Percentiles rank a stretch among this genome's conserved stretches.
phyloP scores from a whole-genome alignment of 2,329 filamentous ascomycete species.

The Lachnellula suecica region DNA sequence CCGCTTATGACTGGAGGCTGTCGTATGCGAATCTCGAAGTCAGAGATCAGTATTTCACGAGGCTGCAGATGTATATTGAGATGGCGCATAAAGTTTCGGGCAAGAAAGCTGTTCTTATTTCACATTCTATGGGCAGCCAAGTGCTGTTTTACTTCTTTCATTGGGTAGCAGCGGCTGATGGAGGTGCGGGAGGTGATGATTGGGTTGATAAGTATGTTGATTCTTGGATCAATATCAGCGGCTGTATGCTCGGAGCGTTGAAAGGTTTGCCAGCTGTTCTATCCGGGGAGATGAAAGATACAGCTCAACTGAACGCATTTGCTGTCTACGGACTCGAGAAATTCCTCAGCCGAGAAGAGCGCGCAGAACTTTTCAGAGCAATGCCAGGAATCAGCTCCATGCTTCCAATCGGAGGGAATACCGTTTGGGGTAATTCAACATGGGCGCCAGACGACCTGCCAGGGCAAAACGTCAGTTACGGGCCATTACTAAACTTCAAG shows the following conservation, averaged over 20 bases:
- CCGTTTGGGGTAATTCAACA: conserved; percentile 87
- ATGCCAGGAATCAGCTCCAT: conserved; percentile 98
- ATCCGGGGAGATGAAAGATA: conserved; percentile 98
- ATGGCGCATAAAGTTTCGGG: conserved; percentile 70
- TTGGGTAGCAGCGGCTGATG: conserved; percentile 75
- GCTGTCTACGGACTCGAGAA: conserved; percentile 96
- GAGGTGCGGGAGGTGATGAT: conserved; percentile 75
- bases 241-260: conserved; percentile 93
- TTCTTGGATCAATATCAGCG: conserved; percentile 97
- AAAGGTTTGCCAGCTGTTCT: conserved; percentile 89
- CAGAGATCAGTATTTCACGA: conserved; percentile 90
- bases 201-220: conserved; percentile 93
- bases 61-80: conserved; percentile 88
- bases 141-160: conserved; percentile 81
- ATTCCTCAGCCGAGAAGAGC: conserved; percentile 86
- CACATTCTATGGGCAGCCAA: conserved; percentile 97
- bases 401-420: conserved; percentile 90
- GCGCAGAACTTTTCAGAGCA: conserved; percentile 89
- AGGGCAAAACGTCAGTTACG: conserved; percentile 71
- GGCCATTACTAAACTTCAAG: conserved; percentile 83
- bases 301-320: conserved; percentile 92
- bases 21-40: conserved; percentile 87
- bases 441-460: conserved; percentile 86
- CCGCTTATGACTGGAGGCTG: conserved; percentile 86
- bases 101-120: conserved; percentile 81